These are phyloP conservation scores for Gossypium lobatum DNA, from an alignment of 441 rosid species.

Conservation along the genomic window DNA sequence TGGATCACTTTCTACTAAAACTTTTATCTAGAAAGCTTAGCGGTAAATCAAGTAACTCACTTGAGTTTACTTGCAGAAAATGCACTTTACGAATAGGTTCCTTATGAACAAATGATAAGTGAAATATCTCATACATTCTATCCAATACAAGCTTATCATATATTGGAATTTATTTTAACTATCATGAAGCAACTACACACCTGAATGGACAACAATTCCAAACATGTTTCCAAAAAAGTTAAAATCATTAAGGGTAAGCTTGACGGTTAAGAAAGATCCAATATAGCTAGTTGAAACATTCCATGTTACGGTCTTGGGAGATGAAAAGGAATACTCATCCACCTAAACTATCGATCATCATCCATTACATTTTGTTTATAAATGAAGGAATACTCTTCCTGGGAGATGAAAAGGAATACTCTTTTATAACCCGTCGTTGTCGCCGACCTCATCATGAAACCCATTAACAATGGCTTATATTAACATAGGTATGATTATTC, in stretches of 20 bases:
- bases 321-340: too few species aligned
- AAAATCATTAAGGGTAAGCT: background rate
- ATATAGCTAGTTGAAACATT: background rate
- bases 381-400: conserved; percentile 68
- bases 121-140: too few species aligned
- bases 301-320: background rate
- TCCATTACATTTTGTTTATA: conserved; percentile 64
- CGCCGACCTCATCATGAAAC: conserved; percentile 11
- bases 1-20: too few species aligned
- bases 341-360: conserved; percentile 62
- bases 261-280: background rate
- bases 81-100: too few species aligned
- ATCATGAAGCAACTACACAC: background rate
- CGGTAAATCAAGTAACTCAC: too few species aligned
- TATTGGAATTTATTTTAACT: too few species aligned
- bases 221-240: background rate
- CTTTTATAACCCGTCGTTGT: conserved; percentile 17
- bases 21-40: too few species aligned
- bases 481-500: conserved; percentile 20
- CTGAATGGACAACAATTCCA: background rate
- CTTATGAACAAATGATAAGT: too few species aligned
- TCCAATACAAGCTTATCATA: too few species aligned
- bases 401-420: conserved; percentile 48
- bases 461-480: conserved; percentile 27
- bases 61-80: too few species aligned